Conservation (phyloP, 202 grass and related monocot genomes). For the Carex sylvatica region DNA sequence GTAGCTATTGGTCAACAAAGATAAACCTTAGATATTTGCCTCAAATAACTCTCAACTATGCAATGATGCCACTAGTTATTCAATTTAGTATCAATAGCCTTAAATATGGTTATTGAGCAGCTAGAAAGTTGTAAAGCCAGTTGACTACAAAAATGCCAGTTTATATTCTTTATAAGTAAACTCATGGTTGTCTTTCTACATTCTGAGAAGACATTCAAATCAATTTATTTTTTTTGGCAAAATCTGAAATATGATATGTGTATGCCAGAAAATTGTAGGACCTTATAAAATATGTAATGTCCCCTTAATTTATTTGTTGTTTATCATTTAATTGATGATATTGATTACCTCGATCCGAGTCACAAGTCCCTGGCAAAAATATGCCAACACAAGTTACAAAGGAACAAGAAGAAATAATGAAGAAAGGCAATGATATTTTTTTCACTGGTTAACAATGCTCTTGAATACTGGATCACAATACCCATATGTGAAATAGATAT, state of each 20-base stretch:
- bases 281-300: background rate
- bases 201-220: background rate
- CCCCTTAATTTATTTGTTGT: background rate
- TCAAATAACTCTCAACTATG: constrained; percentile 3
- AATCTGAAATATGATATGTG: background rate
- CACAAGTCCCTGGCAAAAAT: background rate
- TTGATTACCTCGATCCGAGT: background rate
- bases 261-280: background rate
- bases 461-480: background rate
- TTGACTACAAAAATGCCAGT: background rate
- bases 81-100: background rate
- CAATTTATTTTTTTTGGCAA: background rate
- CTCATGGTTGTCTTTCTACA: background rate
- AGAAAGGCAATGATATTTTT: background rate
- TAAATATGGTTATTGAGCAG: background rate
- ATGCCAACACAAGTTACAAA: background rate
- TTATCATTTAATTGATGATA: constrained; percentile 4
- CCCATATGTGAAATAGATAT: background rate
- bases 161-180: background rate
- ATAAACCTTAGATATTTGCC: constrained; percentile 6
- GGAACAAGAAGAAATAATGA: background rate
- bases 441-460: background rate
- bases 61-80: background rate
- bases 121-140: background rate
- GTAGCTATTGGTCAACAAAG: background rate